Percentiles rank a stretch among this genome's conserved stretches.
These are phyloP conservation scores for Phytophthora crassamura DNA, from an alignment of 352 stramenopile species.

Conservation along the genomic window DNA sequence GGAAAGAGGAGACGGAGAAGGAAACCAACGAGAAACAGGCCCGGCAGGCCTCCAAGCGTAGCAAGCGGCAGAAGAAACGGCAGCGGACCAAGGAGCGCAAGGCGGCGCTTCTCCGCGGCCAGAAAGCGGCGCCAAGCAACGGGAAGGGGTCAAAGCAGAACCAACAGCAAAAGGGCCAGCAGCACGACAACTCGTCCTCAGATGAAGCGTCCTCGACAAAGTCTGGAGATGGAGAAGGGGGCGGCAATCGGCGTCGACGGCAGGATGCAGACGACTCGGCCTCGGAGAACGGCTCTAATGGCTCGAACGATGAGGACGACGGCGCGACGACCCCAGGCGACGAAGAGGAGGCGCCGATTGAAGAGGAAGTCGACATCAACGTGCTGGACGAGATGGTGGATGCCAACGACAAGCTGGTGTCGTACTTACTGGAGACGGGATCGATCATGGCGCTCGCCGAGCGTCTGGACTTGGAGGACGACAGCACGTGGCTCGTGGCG, in stretches of 20 bases:
- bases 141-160: conserved; percentile 43
- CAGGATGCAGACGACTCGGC: conserved; percentile 62
- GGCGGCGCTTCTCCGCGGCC: conserved; percentile 56
- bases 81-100: conserved; percentile 87
- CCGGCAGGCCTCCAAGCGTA: conserved; percentile 86
- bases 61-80: conserved; percentile 87
- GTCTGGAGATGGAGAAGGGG: conserved; percentile 31
- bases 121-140: conserved; percentile 40
- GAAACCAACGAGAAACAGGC: conserved; percentile 91
- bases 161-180: conserved; percentile 43
- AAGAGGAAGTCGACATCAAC: conserved; percentile 61
- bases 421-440: conserved; percentile 85
- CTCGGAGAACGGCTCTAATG: conserved; percentile 66
- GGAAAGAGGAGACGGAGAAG: conserved; percentile 94
- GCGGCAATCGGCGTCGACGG: conserved; percentile 41
- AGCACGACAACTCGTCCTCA: conserved; percentile 65
- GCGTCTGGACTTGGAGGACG: conserved; percentile 82
- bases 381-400: conserved; percentile 85
- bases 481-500: conserved; percentile 84
- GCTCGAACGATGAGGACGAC: conserved; percentile 54
- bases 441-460: conserved; percentile 88
- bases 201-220: conserved; percentile 57
- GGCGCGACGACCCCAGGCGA: conserved; percentile 36
- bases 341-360: conserved; percentile 38
- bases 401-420: conserved; percentile 86